Conservation (phyloP, 2,329 filamentous ascomycete species). For the Penicillium corylophilum region DNA sequence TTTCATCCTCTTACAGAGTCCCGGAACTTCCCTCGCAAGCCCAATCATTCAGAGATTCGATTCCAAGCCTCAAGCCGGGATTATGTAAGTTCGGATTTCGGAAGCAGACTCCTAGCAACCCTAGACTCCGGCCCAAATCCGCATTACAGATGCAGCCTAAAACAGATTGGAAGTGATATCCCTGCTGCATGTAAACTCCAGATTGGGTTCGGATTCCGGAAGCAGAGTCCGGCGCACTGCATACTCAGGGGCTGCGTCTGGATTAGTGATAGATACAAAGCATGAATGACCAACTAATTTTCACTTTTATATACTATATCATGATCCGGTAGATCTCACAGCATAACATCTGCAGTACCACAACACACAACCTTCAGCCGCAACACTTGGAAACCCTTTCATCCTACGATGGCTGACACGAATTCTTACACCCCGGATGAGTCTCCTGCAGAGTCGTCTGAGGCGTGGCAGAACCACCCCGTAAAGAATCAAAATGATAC, state of each 20-base stretch:
- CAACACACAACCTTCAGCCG: neutral
- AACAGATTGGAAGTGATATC: neutral
- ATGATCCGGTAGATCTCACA: neutral
- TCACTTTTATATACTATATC: neutral
- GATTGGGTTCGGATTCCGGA: conserved; percentile 1
- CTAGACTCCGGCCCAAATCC: conserved; percentile 1
- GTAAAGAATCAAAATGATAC: conserved; percentile 7
- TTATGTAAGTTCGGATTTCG: too few species aligned
- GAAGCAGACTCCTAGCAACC: neutral
- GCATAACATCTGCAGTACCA: neutral
- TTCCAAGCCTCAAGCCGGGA: too few species aligned
- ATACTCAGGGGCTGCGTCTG: neutral
- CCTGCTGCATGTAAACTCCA: neutral
- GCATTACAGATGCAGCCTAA: neutral
- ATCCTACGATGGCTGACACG: conserved; percentile 1
- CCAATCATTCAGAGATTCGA: too few species aligned
- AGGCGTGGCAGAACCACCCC: neutral
- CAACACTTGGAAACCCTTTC: neutral
- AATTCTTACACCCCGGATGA: conserved; percentile 14
- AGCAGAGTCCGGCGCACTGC: neutral
- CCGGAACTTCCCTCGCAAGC: too few species aligned
- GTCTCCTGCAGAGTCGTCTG: too few species aligned
- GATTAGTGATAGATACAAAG: neutral
- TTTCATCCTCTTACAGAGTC: too few species aligned
- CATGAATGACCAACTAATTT: neutral